Percentiles rank a stretch among this genome's conserved stretches.
These are phyloP conservation scores for Aspergillus fumigatiaffinis DNA, from an alignment of 2,329 filamentous ascomycete species.

Conservation along the genomic window DNA sequence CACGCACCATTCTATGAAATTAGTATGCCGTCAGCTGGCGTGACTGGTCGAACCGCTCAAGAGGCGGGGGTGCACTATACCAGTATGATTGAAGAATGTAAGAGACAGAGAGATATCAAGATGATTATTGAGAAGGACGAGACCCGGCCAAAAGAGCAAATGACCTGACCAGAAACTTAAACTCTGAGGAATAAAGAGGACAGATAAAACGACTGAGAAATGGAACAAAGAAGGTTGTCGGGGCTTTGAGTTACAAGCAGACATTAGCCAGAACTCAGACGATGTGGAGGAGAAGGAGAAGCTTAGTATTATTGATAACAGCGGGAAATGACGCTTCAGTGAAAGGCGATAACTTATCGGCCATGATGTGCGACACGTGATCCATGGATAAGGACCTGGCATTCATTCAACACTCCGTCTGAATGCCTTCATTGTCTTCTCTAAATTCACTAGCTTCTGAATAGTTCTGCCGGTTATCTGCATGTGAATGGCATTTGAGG, in stretches of 20 bases:
- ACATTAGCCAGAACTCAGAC: background rate
- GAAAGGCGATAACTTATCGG: background rate
- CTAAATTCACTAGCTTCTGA: background rate
- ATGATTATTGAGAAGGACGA: background rate
- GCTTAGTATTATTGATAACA: background rate
- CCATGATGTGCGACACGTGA: background rate
- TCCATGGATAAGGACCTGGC: background rate
- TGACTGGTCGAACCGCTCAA: background rate
- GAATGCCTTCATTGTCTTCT: background rate
- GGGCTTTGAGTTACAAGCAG: background rate
- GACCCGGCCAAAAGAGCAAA: background rate
- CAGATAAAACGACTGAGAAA: background rate
- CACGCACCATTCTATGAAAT: conserved; percentile 17
- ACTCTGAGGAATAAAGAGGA: background rate
- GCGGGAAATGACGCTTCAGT: background rate
- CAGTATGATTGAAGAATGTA: conserved; percentile 2
- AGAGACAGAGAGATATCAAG: background rate
- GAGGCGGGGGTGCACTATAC: conserved; percentile 11
- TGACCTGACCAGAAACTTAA: background rate
- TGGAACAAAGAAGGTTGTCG: background rate
- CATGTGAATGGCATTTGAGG: background rate
- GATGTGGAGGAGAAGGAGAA: background rate
- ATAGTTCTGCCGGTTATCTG: background rate
- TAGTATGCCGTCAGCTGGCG: conserved; percentile 2
- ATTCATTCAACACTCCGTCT: background rate